Evolutionary conservation across 1,139 yeast species (phyloP).

Genomic region (Lodderomyces metapsilosis): DNA sequence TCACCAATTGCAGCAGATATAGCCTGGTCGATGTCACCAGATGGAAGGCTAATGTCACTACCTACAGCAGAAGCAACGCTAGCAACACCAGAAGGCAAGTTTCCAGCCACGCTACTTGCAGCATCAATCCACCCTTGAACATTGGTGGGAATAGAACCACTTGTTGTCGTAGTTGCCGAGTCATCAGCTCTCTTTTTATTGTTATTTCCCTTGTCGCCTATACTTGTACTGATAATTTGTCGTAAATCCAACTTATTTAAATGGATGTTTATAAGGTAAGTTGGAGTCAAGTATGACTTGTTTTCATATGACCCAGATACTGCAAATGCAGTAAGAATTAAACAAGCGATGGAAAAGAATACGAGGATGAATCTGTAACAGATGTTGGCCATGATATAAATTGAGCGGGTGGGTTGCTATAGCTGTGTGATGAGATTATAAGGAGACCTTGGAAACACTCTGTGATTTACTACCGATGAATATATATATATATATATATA

Average conservation of each 20-base stretch:
- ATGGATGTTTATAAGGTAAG: conserved; percentile 40
- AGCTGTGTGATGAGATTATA: too few relatives aligned
- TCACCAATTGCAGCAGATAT: conserved; percentile 14
- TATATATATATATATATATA: too few relatives aligned
- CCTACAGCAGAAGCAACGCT: conserved; percentile 8
- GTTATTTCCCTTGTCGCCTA: background rate
- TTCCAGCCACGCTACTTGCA: background rate
- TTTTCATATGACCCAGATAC: conserved; percentile 43
- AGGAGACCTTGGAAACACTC: too few relatives aligned
- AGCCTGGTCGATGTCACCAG: conserved; percentile 14
- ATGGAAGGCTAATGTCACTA: conserved; percentile 2
- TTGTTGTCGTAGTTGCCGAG: conserved; percentile 4
- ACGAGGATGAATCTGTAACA: conserved; percentile 36
- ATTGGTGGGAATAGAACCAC: conserved; percentile 4
- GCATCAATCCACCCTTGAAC: conserved; percentile 2
- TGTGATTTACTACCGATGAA: too few relatives aligned
- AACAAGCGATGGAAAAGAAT: conserved; percentile 33
- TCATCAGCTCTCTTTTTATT: conserved; percentile 3
- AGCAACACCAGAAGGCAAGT: conserved; percentile 5
- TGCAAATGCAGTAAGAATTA: conserved; percentile 39
- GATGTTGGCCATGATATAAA: conserved; percentile 24
- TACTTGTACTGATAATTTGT: conserved; percentile 22
- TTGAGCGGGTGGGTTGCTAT: too few relatives aligned
- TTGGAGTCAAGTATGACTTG: conserved; percentile 31
- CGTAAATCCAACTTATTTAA: conserved; percentile 33